Base-by-base conservation (phyloP, 352 stramenopile species). In the Pythium dissotocum region DNA sequence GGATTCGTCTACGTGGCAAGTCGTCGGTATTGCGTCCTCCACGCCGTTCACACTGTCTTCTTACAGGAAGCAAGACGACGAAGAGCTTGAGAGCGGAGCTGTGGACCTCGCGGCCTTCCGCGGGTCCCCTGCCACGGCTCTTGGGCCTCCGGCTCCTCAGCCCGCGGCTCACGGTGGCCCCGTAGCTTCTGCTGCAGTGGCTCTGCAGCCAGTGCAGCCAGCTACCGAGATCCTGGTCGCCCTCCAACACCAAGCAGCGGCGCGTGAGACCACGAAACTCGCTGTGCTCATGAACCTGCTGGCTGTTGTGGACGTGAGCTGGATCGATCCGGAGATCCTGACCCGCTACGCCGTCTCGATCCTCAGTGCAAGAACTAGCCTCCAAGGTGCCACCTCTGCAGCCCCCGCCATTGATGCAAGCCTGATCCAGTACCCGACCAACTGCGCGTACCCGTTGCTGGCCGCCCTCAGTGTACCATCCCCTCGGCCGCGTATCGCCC, bases 11-110 rank as follows among this genome's bases (percentile, higher is more conserved):
- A 58, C 61, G 44, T 83, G 73, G 72, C 51, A 75, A 21, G 70
- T 84, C 0, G 74, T 82, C 1, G 68, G 38, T 36, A 56, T 75
- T 6, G 55, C 68, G 0, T 66, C 71, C 21, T 87, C 79, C 9
- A 77, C 72, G 3, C 62, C 75, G 18, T 82, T 82, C 48, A 82
- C 75, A 30, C 63, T 82, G 10, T 71, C 69, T 14, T 77, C 69
- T 2, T 82, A 82, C 40, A 72, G 75, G 13, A 77, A 76, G 48
- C 63, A 72, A 64, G 65, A 78, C 55, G 74, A 82, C 21, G 70
- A 77, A n/a, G 63, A 73, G 2, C 61, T 72, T 8, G 67, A 71
- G 48, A 33, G 46, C 10, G 52, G 51, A 2, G 33, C 55, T 10
- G 33, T 33, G 3, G 58, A 67, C 4, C 26, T 62, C 4, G 42